phyloP scores from a whole-genome alignment of 2,329 filamentous ascomycete genomes.

The Trichoderma atrobrunneum region DNA sequence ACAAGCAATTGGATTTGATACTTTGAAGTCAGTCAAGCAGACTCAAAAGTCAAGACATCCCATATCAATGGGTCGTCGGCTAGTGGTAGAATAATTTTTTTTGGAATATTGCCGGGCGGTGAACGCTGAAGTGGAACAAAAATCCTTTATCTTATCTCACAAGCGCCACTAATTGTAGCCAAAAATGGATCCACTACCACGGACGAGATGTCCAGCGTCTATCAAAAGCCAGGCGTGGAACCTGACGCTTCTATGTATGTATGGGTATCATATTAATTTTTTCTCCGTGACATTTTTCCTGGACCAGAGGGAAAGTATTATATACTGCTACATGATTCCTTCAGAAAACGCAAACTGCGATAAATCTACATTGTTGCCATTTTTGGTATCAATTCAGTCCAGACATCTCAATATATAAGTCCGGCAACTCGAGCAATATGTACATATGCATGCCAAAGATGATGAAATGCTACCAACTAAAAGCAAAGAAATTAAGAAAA shows the following conservation, averaged over 20 bases:
- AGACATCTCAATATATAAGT: not conserved
- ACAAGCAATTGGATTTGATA: not conserved
- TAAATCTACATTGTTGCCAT: not conserved
- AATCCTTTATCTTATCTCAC: not conserved
- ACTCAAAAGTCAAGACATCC: constrained; percentile 10
- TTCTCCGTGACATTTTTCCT: not conserved
- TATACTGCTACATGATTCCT: not conserved
- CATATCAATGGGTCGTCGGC: constrained; percentile 20
- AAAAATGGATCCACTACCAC: not conserved
- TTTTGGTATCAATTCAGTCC: not conserved
- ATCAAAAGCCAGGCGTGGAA: not conserved
- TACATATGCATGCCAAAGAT: not conserved
- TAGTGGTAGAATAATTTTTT: constrained; percentile 22
- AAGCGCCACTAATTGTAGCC: not conserved
- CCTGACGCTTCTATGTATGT: not conserved
- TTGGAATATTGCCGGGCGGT: constrained; percentile 37
- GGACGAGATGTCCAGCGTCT: not conserved
- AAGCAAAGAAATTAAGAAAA: not conserved
- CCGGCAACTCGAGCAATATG: not conserved
- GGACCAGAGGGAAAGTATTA: not conserved
- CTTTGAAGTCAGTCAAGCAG: not conserved
- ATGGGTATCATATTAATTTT: not conserved
- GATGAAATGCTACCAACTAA: not conserved
- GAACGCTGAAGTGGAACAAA: constrained; percentile 19
- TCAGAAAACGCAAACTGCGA: not conserved